Evolutionary conservation across 148 eudicot genomes (phyloP).

Genomic region (Rheum nobile): DNA sequence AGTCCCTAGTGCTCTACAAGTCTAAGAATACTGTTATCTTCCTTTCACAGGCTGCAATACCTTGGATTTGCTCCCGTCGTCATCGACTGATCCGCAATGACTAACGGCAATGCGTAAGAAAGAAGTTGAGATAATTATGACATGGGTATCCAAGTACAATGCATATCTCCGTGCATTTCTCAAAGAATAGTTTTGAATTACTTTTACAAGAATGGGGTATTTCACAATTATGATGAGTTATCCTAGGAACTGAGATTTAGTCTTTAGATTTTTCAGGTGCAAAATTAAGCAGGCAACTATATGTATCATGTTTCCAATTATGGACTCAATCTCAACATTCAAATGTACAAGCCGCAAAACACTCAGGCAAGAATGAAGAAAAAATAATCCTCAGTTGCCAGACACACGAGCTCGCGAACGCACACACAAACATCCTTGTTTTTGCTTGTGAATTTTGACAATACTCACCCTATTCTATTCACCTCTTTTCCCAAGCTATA

Average conservation of each 20-base stretch:
- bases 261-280: background rate
- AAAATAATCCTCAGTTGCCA: background rate
- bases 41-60: conserved; percentile 15
- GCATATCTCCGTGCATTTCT: conserved; percentile 3
- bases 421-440: background rate
- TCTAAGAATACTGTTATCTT: background rate
- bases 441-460: background rate
- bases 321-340: background rate
- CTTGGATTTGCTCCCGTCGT: background rate
- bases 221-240: background rate
- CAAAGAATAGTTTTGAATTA: background rate
- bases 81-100: conserved; percentile 20
- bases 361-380: background rate
- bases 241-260: background rate
- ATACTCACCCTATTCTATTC: background rate
- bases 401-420: background rate
- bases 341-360: conserved; percentile 4
- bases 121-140: conserved; percentile 18
- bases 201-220: no score
- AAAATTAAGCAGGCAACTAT: background rate
- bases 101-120: conserved; percentile 14
- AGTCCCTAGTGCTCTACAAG: background rate
- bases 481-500: background rate
- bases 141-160: conserved; percentile 17
- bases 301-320: background rate